Conservation (phyloP, 352 stramenopile genomes). For the Phytophthora macrochlamydospora region DNA sequence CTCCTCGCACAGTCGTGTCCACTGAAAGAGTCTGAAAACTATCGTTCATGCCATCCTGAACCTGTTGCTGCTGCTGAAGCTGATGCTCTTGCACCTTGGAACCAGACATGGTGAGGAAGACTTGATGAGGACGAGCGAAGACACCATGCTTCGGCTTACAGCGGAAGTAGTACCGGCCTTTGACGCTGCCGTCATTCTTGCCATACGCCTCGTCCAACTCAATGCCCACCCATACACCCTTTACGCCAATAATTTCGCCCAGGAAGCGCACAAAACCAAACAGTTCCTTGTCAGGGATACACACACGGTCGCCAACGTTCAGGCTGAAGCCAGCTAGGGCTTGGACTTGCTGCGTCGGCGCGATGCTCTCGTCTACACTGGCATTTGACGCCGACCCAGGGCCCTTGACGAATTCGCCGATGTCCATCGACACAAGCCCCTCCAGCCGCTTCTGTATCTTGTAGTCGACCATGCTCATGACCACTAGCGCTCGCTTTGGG, state of each 20-base stretch:
- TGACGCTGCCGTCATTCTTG: constrained; percentile 87
- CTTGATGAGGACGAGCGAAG: constrained; percentile 78
- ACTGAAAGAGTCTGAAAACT: constrained; percentile 22
- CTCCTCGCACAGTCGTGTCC: constrained; percentile 29
- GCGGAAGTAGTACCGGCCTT: constrained; percentile 79
- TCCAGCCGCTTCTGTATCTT: constrained; percentile 86
- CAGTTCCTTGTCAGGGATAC: constrained; percentile 84
- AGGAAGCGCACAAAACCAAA: constrained; percentile 84
- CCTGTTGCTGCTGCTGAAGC: constrained; percentile 43
- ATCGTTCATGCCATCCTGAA: constrained; percentile 22
- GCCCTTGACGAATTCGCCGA: constrained; percentile 27
- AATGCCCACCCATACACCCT: constrained; percentile 77
- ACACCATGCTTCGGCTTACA: constrained; percentile 83
- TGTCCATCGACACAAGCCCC: constrained; percentile 46
- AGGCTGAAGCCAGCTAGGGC: constrained; percentile 44
- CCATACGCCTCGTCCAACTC: constrained; percentile 77
- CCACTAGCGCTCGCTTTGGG: constrained; percentile 68
- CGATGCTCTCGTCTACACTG: constrained; percentile 58
- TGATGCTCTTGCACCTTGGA: constrained; percentile 59
- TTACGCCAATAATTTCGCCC: constrained; percentile 73
- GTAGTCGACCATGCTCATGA: constrained; percentile 78
- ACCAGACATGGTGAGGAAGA: constrained; percentile 71
- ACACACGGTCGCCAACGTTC: constrained; percentile 77
- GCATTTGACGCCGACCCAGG: constrained; percentile 41
- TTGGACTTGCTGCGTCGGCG: constrained; percentile 29